These are phyloP conservation scores for Neonectria punicea DNA, from an alignment of 2,329 filamentous ascomycete species.

Conservation along the genomic window DNA sequence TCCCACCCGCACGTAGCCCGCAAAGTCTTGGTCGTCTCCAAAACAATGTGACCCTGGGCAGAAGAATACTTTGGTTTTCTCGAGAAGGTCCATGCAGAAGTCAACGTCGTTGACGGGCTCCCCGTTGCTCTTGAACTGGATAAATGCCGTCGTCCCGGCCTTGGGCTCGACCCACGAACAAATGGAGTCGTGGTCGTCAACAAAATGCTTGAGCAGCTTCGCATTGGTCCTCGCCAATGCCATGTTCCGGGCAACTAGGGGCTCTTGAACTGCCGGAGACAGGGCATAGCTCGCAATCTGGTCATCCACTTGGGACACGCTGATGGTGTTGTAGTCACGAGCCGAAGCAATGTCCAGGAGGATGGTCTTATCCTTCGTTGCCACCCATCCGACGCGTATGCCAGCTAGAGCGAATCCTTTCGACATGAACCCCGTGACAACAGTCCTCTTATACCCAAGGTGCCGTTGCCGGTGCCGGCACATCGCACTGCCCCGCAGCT, in stretches of 20 bases:
- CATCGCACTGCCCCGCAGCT: constrained; percentile 60
- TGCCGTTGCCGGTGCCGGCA: constrained; percentile 72
- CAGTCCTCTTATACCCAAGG: constrained; percentile 75
- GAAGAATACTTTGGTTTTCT: constrained; percentile 77
- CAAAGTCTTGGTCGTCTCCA: constrained; percentile 72
- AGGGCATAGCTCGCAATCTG: constrained; percentile 81
- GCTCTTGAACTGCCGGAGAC: constrained; percentile 54
- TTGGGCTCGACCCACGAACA: constrained; percentile 79
- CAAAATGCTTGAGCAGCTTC: constrained; percentile 72
- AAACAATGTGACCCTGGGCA: constrained; percentile 80
- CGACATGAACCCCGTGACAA: constrained; percentile 84
- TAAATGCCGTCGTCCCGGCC: constrained; percentile 82
- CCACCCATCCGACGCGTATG: constrained; percentile 85
- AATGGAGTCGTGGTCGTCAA: constrained; percentile 70
- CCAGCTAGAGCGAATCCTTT: constrained; percentile 88
- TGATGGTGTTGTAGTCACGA: constrained; percentile 87
- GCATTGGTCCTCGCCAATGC: constrained; percentile 75
- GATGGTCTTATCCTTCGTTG: constrained; percentile 70
- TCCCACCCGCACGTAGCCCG: constrained; percentile 80
- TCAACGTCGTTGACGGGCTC: constrained; percentile 75
- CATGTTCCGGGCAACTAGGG: constrained; percentile 63
- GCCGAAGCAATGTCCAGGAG: constrained; percentile 72
- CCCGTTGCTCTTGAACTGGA: constrained; percentile 72
- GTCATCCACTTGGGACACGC: constrained; percentile 85
- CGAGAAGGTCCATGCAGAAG: constrained; percentile 75